Evolutionary conservation across 176 grass and related monocot species (phyloP).

Genomic region (Aegilops speltoides): DNA sequence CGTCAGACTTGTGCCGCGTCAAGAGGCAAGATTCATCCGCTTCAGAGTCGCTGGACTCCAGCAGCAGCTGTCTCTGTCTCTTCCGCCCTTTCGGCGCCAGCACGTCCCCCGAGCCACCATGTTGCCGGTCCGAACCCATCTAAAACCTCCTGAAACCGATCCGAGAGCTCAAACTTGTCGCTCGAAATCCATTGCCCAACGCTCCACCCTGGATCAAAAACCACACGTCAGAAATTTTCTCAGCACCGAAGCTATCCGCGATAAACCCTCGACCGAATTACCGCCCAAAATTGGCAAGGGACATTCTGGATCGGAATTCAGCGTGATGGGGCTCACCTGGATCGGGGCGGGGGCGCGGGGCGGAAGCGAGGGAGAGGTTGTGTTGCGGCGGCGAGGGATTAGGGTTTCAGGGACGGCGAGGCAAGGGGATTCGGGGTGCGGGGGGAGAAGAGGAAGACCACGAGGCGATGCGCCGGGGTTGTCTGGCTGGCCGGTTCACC

Average conservation of each 20-base stretch:
- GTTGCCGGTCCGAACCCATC: constrained; percentile 37
- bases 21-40: constrained; percentile 49
- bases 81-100: constrained; percentile 46
- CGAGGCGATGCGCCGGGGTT: constrained; percentile 25
- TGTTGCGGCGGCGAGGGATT: constrained; percentile 23
- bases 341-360: background rate
- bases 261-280: background rate
- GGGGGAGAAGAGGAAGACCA: background rate
- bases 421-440: constrained; percentile 7
- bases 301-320: constrained; percentile 16
- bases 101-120: background rate
- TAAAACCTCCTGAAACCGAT: background rate
- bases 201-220: constrained; percentile 25
- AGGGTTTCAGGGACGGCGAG: constrained; percentile 45
- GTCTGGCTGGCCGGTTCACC: background rate
- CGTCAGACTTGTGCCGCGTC: constrained; percentile 17
- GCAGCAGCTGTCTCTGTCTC: constrained; percentile 46
- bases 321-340: constrained; percentile 35
- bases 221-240: background rate
- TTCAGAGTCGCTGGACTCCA: constrained; percentile 71
- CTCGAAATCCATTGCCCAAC: constrained; percentile 31
- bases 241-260: background rate
- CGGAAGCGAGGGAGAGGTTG: background rate
- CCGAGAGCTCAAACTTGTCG: constrained; percentile 17
- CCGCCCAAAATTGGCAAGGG: background rate